These are phyloP conservation scores for Hypholoma fasciculare DNA, from an alignment of 768 basidiomycete genomes.

Conservation along the genomic window DNA sequence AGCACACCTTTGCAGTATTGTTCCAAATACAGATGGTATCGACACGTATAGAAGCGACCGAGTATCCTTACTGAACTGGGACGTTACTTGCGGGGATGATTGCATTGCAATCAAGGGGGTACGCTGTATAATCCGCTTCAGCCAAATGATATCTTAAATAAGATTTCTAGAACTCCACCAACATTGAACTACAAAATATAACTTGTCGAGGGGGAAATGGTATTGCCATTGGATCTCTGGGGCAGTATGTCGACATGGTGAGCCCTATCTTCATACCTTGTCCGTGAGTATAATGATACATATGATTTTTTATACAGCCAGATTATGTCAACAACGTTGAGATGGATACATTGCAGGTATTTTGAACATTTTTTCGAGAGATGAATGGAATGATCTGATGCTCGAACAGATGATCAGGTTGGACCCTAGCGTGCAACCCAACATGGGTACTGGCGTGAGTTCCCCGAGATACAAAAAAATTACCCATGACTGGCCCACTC, in stretches of 20 bases:
- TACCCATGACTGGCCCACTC: neutral
- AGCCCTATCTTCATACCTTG: constrained; percentile 2
- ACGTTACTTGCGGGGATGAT: constrained; percentile 64
- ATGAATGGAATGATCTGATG: neutral
- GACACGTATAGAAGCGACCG: constrained; percentile 54
- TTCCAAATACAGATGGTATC: constrained; percentile 64
- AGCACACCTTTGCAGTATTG: constrained; percentile 18
- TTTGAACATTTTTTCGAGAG: neutral
- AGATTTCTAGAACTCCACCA: constrained; percentile 50
- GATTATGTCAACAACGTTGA: constrained; percentile 55
- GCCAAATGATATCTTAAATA: neutral
- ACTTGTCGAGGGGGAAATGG: constrained; percentile 62
- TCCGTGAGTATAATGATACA: neutral
- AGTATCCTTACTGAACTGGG: constrained; percentile 53
- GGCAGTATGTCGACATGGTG: constrained; percentile 55
- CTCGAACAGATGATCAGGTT: constrained; percentile 44
- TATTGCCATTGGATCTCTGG: constrained; percentile 60
- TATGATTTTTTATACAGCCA: constrained; percentile 28
- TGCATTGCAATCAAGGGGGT: constrained; percentile 68
- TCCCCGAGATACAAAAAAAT: neutral
- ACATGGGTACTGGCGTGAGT: constrained; percentile 53
- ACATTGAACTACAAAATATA: constrained; percentile 46
- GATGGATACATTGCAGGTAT: constrained; percentile 47
- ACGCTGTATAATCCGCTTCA: constrained; percentile 16
- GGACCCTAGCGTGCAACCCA: constrained; percentile 48